Evolutionary conservation across 495 filamentous ascomycete species (phyloP), one percentile per base, ranked within the genome.

Genomic region (Neurospora sp.): DNA sequence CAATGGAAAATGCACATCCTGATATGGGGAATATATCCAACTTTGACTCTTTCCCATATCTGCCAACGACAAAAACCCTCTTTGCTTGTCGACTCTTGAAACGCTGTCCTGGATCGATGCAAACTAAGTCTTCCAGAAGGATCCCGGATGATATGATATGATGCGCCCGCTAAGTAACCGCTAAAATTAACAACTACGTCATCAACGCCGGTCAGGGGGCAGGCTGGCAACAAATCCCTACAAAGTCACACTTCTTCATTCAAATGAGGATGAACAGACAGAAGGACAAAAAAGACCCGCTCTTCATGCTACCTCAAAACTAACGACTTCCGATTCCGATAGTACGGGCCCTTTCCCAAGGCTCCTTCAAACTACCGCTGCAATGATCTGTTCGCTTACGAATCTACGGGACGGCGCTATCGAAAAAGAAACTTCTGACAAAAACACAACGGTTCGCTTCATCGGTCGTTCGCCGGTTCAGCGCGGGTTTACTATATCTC

Each of bases 261-360:
- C 69, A 71, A 73, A 75, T 71, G 69, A 73, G 36, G 71, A 73
- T 73, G 11, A 54, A 39, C 66, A 54, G 34, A 59, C 39, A 73
- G 10, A 39, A 38, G 37, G 37, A 70, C 43, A 59, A 54, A 13
- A 69, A 40, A 54, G 28, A 66, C 28, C 54, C 54, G 54, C 15
- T 34, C 54, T 66, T 66, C 28, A 34, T 34, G 54, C 54, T 62
- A 62, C 54, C 28, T 66, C 54, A 62, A 70, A 73, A 73, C 72
- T 71, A 76, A 74, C 74, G 45, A 59, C n/a, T 40, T 40, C 69
- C 69, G 45, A 71, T 48, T 73, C 74, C 74, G 69, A 70, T 39
- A 40, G 69, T 45, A 75, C 74, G 74, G 71, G 69, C 72, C 69
- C 54, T 40, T 71, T 66, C 13, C 19, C 43, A n/a, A 28, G 9